phyloP scores from a whole-genome alignment of 2,329 filamentous ascomycete genomes.

The Xylariaceae sp. region DNA sequence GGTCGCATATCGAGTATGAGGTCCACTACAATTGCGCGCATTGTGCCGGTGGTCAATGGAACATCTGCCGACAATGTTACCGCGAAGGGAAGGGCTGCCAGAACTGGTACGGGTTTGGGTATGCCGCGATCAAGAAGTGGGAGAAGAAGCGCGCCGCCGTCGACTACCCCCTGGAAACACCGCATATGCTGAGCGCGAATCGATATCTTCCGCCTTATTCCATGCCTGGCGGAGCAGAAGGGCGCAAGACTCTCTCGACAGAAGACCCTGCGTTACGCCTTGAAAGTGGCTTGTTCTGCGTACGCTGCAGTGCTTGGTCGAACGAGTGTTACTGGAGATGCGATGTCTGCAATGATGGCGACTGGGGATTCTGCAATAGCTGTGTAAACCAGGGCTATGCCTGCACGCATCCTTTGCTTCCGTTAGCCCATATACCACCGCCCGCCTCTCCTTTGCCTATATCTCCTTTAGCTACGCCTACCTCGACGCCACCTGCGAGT shows the following conservation, averaged over 20 bases:
- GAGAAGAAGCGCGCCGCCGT: slow-evolving; percentile 45
- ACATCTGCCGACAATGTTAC: slow-evolving; percentile 79
- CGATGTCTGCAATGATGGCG: slow-evolving; percentile 78
- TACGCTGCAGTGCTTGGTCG: slow-evolving; percentile 64
- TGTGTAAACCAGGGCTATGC: slow-evolving; percentile 79
- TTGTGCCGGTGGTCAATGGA: slow-evolving; percentile 67
- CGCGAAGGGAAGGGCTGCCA: slow-evolving; percentile 69
- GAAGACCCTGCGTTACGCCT: slow-evolving; percentile 64
- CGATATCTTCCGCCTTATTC: slow-evolving; percentile 50
- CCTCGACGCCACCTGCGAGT: slow-evolving; percentile 34
- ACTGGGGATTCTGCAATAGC: slow-evolving; percentile 88
- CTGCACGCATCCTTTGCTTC: slow-evolving; percentile 77
- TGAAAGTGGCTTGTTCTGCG: slow-evolving; percentile 80
- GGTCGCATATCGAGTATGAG: slow-evolving; percentile 72
- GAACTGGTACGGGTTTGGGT: slow-evolving; percentile 85
- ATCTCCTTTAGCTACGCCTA: slow-evolving; percentile 23
- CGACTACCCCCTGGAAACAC: slow-evolving; percentile 38
- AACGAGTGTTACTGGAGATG: slow-evolving; percentile 91
- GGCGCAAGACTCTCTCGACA: slow-evolving; percentile 53
- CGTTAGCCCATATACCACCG: slow-evolving; percentile 58
- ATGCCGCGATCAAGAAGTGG: slow-evolving; percentile 64
- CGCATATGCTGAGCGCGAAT: slow-evolving; percentile 54
- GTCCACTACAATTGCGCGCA: slow-evolving; percentile 76
- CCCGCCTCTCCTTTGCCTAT: slow-evolving; percentile 24
- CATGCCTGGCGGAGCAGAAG: slow-evolving; percentile 48